phyloP scores from a whole-genome alignment of 306 rosid species.

The Prunus persica region DNA sequence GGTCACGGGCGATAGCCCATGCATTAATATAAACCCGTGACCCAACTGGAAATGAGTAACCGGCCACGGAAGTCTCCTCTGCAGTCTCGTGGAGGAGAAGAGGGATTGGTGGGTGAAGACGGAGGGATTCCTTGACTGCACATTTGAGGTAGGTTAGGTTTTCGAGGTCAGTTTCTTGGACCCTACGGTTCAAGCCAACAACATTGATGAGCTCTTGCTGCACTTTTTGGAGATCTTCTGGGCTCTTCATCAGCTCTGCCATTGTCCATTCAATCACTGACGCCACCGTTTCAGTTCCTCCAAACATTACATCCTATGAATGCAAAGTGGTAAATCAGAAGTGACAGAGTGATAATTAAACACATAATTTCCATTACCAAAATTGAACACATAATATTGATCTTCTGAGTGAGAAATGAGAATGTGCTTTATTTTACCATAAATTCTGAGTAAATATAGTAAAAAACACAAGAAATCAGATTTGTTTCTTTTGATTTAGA shows the following conservation, averaged over 20 bases:
- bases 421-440: too few relatives aligned
- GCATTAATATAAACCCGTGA: constrained; percentile 46
- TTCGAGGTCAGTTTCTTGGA: constrained; percentile 36
- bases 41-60: constrained; percentile 38
- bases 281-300: constrained; percentile 60
- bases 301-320: constrained; percentile 55
- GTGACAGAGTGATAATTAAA: not conserved
- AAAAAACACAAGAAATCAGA: not conserved
- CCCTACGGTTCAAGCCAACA: constrained; percentile 35
- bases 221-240: constrained; percentile 29
- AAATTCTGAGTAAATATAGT: too few relatives aligned
- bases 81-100: constrained; percentile 51
- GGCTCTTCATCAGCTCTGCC: constrained; percentile 48
- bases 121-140: constrained; percentile 45
- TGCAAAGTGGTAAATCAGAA: not conserved
- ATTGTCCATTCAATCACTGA: constrained; percentile 55
- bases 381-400: not conserved
- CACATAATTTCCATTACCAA: not conserved
- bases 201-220: constrained; percentile 40
- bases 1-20: constrained; percentile 49
- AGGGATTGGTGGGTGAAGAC: constrained; percentile 64
- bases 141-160: constrained; percentile 37
- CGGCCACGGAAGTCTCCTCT: constrained; percentile 23
- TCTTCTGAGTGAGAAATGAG: too few relatives aligned
- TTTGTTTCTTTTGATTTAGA: not conserved